These are phyloP conservation scores for Trichoderma asperellum DNA, from an alignment of 2,329 filamentous ascomycete species.

Conservation along the genomic window DNA sequence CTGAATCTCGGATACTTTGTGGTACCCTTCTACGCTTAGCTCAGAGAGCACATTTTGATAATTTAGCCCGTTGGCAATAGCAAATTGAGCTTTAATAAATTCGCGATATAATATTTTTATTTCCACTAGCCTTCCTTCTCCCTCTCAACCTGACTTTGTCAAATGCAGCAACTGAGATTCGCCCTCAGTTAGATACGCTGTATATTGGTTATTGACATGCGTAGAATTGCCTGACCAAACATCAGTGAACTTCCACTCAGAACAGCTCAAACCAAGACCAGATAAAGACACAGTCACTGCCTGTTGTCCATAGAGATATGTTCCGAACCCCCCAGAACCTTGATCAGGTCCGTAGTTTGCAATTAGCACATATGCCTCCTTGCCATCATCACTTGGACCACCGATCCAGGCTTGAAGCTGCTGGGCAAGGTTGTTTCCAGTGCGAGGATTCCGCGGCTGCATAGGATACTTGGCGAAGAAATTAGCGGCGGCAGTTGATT, in stretches of 20 bases:
- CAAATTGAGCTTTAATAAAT: neutral
- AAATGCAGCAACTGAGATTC: neutral
- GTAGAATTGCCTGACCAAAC: neutral
- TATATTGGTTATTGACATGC: neutral
- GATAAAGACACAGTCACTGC: conserved; percentile 25
- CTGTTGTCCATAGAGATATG: conserved; percentile 15
- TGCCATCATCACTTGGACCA: conserved; percentile 19
- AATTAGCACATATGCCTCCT: conserved; percentile 28
- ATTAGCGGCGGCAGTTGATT: conserved; percentile 23
- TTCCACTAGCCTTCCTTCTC: neutral
- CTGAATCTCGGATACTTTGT: too few species aligned
- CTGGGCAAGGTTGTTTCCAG: conserved; percentile 26
- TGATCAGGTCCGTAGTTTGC: conserved; percentile 28
- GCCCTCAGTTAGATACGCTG: neutral
- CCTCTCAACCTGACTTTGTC: neutral
- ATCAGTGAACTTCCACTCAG: neutral
- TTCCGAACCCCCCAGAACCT: conserved; percentile 20
- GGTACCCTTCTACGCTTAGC: too few species aligned
- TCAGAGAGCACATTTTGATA: too few species aligned
- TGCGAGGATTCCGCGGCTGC: conserved; percentile 29
- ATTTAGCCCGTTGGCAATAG: too few species aligned
- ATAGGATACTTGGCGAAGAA: conserved; percentile 30
- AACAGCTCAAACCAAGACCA: neutral
- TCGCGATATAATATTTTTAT: neutral
- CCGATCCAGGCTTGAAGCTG: conserved; percentile 29